A percentile compares a stretch with the other conserved stretches of the same genome.
phyloP scores from a whole-genome alignment of 441 rosid species.

The Gossypium laxum region DNA sequence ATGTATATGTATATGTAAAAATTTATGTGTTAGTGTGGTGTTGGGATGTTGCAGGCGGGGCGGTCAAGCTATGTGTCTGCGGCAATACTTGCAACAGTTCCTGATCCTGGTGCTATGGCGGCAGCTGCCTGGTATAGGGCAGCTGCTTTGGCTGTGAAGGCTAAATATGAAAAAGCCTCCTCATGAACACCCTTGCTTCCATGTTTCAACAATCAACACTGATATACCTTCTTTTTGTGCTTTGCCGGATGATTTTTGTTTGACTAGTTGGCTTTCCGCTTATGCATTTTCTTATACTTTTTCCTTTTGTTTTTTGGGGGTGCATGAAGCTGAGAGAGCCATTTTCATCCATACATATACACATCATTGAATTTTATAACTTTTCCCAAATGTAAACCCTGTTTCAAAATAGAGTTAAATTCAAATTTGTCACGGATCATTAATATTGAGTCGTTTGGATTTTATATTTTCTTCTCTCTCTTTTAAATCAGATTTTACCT shows the following conservation, averaged over 20 bases:
- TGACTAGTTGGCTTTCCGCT: conserved; percentile 37
- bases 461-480: too few relatives aligned
- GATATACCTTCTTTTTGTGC: neutral
- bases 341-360: conserved; percentile 11
- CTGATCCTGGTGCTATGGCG: conserved; percentile 95
- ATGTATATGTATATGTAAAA: neutral
- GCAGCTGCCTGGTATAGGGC: conserved; percentile 86
- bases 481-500: too few relatives aligned
- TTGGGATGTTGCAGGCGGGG: conserved; percentile 53
- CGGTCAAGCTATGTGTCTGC: conserved; percentile 65
- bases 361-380: neutral
- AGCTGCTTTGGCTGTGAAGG: conserved; percentile 70
- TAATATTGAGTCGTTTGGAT: too few relatives aligned
- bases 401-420: too few relatives aligned
- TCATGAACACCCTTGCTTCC: conserved; percentile 5
- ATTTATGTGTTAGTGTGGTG: conserved; percentile 7
- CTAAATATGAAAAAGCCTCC: conserved; percentile 20
- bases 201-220: neutral
- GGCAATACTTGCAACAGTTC: conserved; percentile 54
- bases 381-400: neutral
- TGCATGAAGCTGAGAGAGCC: conserved; percentile 43
- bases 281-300: conserved; percentile 22
- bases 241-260: conserved; percentile 11
- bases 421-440: neutral
- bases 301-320: neutral